Evolutionary conservation across 2,329 filamentous ascomycete species (phyloP).

Genomic region (Alternaria sp.): DNA sequence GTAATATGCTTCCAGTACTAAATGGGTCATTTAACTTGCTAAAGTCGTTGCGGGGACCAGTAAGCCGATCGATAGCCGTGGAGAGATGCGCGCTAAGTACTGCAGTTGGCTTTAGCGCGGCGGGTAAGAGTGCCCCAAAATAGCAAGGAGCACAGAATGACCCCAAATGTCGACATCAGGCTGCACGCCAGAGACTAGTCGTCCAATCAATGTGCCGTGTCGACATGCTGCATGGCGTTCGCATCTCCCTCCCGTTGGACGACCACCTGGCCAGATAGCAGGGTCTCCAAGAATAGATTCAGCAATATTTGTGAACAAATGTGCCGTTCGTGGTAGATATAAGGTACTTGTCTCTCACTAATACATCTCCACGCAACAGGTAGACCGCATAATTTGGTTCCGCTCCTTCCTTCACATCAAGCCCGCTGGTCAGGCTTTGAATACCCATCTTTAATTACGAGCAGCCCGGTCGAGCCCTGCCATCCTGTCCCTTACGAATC

Average conservation of each 20-base stretch:
- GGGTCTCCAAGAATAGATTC: slow-evolving; percentile 59
- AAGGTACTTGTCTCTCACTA: slow-evolving; percentile 55
- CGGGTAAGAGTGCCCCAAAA: slow-evolving; percentile 53
- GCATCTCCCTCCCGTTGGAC: slow-evolving; percentile 41
- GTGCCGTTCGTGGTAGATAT: slow-evolving; percentile 54
- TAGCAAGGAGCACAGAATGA: slow-evolving; percentile 46
- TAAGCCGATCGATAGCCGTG: slow-evolving; percentile 40
- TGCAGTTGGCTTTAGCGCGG: slow-evolving; percentile 37
- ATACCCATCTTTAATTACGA: slow-evolving; percentile 59
- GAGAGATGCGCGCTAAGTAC: slow-evolving; percentile 30
- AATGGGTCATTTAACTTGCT: slow-evolving; percentile 45
- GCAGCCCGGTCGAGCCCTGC: slow-evolving; percentile 52
- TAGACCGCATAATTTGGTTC: slow-evolving; percentile 60
- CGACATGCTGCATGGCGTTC: slow-evolving; percentile 38
- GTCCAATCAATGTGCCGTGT: slow-evolving; percentile 41
- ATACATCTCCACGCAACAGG: slow-evolving; percentile 40
- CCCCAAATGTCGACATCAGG: slow-evolving; percentile 46
- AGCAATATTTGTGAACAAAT: slow-evolving; percentile 53
- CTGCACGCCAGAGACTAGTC: slow-evolving; percentile 35
- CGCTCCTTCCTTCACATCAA: slow-evolving; percentile 51
- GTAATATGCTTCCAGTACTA: slow-evolving; percentile 29
- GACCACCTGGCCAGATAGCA: slow-evolving; percentile 38
- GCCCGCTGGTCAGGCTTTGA: slow-evolving; percentile 60
- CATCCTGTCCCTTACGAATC: slow-evolving; percentile 55
- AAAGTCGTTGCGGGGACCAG: slow-evolving; percentile 43